Conservation (phyloP, 108 stramenopile genomes). For the Cyclotella atomus region DNA sequence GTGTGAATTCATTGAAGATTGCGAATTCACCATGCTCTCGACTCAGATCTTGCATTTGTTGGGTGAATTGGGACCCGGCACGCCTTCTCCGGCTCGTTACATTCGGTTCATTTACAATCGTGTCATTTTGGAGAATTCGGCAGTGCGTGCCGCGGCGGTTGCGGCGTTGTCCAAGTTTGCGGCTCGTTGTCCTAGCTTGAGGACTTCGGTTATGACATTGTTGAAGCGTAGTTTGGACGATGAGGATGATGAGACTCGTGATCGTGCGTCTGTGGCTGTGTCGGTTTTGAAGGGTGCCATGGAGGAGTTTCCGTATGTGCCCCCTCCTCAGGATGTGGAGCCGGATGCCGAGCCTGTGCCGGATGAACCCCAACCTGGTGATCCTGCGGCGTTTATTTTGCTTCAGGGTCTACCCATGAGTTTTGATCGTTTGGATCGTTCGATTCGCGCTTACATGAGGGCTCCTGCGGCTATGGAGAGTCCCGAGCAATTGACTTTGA, state of each 20-base stretch:
- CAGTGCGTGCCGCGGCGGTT: slow-evolving; percentile 89
- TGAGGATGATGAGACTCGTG: slow-evolving; percentile 93
- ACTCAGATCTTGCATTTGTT: slow-evolving; percentile 83
- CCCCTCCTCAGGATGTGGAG: slow-evolving; percentile 41
- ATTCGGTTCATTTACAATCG: slow-evolving; percentile 95
- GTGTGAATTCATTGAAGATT: slow-evolving; percentile 95
- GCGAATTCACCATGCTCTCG: slow-evolving; percentile 82
- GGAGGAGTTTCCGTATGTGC: slow-evolving; percentile 41
- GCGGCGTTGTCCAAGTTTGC: slow-evolving; percentile 86
- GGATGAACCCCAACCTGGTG: slow-evolving; percentile 46
- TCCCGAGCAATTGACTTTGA: slow-evolving; percentile 63
- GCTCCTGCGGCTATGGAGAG: slow-evolving; percentile 58
- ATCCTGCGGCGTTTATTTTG: slow-evolving; percentile 55
- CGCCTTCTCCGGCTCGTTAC: slow-evolving; percentile 74
- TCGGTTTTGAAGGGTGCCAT: slow-evolving; percentile 56
- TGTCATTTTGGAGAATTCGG: slow-evolving; percentile 84
- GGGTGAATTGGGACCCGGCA: slow-evolving; percentile 76
- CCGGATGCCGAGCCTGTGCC: slow-evolving; percentile 35
- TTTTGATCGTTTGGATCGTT: slow-evolving; percentile 74
- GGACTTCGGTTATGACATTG: slow-evolving; percentile 75
- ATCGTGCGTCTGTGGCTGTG: slow-evolving; percentile 79
- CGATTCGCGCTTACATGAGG: slow-evolving; percentile 65
- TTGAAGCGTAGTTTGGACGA: slow-evolving; percentile 76
- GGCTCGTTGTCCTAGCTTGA: slow-evolving; percentile 72
- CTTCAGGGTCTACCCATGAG: slow-evolving; percentile 79